Evolutionary conservation across 345 rosid species (phyloP), one percentile per base, ranked within the genome.

Genomic region (Lenwebbia sp.): DNA sequence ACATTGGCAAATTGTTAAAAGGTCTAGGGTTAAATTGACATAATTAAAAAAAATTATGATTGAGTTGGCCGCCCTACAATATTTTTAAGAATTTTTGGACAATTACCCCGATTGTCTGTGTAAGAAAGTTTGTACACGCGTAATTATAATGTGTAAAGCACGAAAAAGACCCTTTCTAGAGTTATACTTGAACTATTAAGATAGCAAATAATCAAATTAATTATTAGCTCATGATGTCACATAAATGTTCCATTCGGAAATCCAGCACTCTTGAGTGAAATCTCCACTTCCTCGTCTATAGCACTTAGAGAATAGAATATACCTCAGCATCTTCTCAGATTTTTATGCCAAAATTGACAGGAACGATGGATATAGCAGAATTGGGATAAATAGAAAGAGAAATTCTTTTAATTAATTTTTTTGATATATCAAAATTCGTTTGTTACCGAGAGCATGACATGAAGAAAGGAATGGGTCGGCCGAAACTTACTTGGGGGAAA

Each of bases 251-350:
- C 75, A 28, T 28, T 62, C 21, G 6, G 0, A 60, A 60, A 60
- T 60, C 1, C 22, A 28, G 9, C 74, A 28, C 37, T 60, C 40
- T 57, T 7, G 21, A 60, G 40, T 3, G 40, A 65, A 17, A 33
- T 65, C 12, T 15, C 1, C 0, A 2, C 13, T 19, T 33, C 44
- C 44, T 33, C 13, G 6, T 65, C 44, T 0, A 9, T 0, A 19
- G 7, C 22, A 33, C 44, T 33, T 25, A 0, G 50, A 47, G 50
- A 47, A 50, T 50, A 22, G 47, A 70, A 70, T 70, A 70, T 37
- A 70, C 81, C 26, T 10, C 26, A 37, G 13, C 81, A 70, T 70
- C 81, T 37, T 70, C 13, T 10, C 13, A 9, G 47, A 70, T 70
- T 19, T 37, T 21, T 21, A 19, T 37, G 13, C 47, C 81, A 19